These are phyloP conservation scores for Syzygium aqueum DNA, from an alignment of 345 rosid species.

Conservation along the genomic window DNA sequence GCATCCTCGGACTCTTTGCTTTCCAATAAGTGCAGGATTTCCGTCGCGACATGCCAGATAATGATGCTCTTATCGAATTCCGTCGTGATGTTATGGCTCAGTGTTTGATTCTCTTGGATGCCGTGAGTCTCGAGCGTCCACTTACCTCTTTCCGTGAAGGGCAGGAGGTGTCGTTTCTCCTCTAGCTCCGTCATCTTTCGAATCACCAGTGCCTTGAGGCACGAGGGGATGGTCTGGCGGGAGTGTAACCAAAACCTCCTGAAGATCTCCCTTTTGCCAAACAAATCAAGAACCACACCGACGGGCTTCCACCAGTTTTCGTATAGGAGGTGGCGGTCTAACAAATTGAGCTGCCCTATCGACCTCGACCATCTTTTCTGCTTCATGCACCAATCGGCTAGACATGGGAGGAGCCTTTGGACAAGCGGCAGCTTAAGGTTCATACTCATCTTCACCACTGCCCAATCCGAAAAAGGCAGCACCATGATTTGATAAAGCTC, in stretches of 20 bases:
- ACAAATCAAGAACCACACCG: not conserved
- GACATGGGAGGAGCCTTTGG: not conserved
- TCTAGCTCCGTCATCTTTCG: not conserved
- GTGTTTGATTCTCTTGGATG: not conserved
- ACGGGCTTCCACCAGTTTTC: not conserved
- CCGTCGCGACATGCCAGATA: conserved; percentile 7
- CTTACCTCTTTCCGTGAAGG: not conserved
- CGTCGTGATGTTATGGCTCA: not conserved
- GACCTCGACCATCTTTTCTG: not conserved
- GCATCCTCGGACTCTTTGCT: not conserved
- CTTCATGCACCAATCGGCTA: not conserved
- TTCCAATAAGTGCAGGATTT: not conserved
- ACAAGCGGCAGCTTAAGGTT: not conserved
- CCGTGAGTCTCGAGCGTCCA: not conserved
- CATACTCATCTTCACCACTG: not conserved
- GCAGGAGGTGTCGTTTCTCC: not conserved
- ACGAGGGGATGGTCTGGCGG: not conserved
- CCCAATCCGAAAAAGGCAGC: not conserved
- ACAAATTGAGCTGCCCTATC: not conserved
- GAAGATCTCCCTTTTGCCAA: not conserved
- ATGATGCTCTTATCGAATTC: conserved; percentile 4
- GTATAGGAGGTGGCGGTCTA: accelerated
- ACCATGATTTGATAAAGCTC: not conserved
- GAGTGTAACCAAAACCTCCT: not conserved
- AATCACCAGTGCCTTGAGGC: not conserved